Percentiles rank a stretch among this genome's conserved stretches.
These are phyloP conservation scores for Gynostemma pentaphyllum DNA, from an alignment of 306 rosid genomes.

Conservation along the genomic window DNA sequence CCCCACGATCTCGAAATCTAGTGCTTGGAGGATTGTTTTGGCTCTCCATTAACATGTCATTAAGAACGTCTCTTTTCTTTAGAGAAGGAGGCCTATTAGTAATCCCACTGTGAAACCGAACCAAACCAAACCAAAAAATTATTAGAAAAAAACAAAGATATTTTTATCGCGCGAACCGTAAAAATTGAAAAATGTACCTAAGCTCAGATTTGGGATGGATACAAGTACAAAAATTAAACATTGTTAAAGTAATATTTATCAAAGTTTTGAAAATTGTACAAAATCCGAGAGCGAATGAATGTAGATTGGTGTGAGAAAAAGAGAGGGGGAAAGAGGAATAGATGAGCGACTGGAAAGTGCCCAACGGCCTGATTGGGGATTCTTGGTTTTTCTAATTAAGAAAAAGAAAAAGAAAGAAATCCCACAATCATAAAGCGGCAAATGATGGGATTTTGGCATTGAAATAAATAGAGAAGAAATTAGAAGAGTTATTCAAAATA, in stretches of 20 bases:
- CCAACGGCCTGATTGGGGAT: slow-evolving; percentile 12
- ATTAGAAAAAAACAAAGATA: neutral
- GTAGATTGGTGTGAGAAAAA: neutral
- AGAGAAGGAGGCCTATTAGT: too few species aligned
- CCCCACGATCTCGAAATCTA: slow-evolving; percentile 19
- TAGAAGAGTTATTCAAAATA: too few species aligned
- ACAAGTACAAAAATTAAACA: slow-evolving; percentile 9
- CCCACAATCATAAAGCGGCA: slow-evolving; percentile 3
- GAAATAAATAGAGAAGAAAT: neutral
- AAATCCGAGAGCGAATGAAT: neutral
- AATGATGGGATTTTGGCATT: neutral
- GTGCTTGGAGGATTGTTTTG: slow-evolving; percentile 9
- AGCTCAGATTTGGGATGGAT: neutral
- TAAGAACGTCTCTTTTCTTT: neutral
- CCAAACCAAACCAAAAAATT: neutral
- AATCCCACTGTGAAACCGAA: neutral
- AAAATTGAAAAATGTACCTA: neutral
- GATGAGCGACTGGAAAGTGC: neutral
- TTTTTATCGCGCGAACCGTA: too few species aligned
- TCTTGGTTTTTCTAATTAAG: neutral
- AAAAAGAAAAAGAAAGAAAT: neutral
- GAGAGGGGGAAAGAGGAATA: neutral
- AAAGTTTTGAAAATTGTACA: neutral
- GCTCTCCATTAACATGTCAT: neutral
- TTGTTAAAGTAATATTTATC: too few species aligned